Base-by-base conservation (phyloP, 2,329 filamentous ascomycete species). In the Chrysosporium keratinophilum region DNA sequence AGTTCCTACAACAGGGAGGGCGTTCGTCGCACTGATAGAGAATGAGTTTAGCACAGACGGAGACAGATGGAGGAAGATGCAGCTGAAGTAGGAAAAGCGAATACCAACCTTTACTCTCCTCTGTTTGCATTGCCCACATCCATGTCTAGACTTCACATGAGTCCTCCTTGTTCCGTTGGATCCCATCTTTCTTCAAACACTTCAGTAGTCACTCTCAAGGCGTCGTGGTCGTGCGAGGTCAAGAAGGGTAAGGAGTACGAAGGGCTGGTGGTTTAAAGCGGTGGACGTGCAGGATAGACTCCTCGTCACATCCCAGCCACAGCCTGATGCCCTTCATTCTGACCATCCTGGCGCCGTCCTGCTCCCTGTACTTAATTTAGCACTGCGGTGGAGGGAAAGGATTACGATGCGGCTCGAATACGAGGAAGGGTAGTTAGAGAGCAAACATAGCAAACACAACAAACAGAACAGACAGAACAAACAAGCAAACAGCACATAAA, bases 91-190 rank as follows among this genome's bases (percentile, higher is more conserved):
- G 3, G 9, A 20, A 17, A 28, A 39, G 17, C 23, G 23, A 19
- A 34, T 20, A 39, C 59, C 46, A 58, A 67, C 65, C 61, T 67
- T 68, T 50, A 69, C 58, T 50, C 65, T 67, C 40, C 64, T 56
- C 55, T 58, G 54, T 51, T 68, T 69, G 54, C 65, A 68, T 52
- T 66, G 63, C 3, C 58, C 34, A 50, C 66, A 69, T 3, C 66
- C 66, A 10, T 56, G 62, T 14, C 65, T 56, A 20, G 63, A 65
- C 56, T 68, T 68, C 33, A 64, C 60, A 59, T 68, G 65, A 17
- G 63, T 59, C 10, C 63, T 54, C 33, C 64, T 47, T 11, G 62
- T 34, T 11, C 52, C 52, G 20, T 35, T 34, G 23, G 15, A 15
- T 7, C 42, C 42, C 42, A 45, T 45, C 9, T n/a, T n/a, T n/a